phyloP scores from a whole-genome alignment of 371 early-diverging fungal genomes.

The Choanephora cucurbitarum region DNA sequence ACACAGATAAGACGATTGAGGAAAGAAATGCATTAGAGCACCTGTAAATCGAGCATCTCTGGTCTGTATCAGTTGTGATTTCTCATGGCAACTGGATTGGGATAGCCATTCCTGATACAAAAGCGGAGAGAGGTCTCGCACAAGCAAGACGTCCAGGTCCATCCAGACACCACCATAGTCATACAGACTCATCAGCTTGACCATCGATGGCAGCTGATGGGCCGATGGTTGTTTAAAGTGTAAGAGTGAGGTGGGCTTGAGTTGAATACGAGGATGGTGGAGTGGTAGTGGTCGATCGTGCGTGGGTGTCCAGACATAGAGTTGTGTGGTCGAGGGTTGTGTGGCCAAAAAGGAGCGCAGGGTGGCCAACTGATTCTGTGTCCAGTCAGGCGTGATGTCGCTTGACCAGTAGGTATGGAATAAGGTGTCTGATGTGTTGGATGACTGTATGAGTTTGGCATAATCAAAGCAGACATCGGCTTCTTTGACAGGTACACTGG shows the following conservation, averaged over 20 bases:
- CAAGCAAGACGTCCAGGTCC: constrained; percentile 39
- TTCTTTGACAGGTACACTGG: constrained; percentile 41
- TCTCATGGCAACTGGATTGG: constrained; percentile 41
- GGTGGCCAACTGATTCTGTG: constrained; percentile 31
- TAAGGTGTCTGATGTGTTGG: neutral
- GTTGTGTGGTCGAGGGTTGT: constrained; percentile 26
- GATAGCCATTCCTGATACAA: constrained; percentile 47
- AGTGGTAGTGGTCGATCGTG: no score
- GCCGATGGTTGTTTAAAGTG: neutral
- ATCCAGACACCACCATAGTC: constrained; percentile 54
- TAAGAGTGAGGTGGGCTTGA: constrained; percentile 22
- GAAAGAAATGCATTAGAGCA: constrained; percentile 37
- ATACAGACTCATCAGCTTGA: constrained; percentile 19
- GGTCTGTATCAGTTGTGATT: constrained; percentile 13
- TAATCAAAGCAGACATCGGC: constrained; percentile 47
- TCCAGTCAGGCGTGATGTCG: constrained; percentile 24
- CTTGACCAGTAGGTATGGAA: constrained; percentile 21
- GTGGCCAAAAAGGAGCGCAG: constrained; percentile 49
- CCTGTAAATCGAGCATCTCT: constrained; percentile 34
- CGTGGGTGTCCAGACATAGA: constrained; percentile 49
- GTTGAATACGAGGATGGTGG: no score
- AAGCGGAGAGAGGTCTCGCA: constrained; percentile 43
- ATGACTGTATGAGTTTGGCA: constrained; percentile 27
- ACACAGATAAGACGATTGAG: constrained; percentile 43
- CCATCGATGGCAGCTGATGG: constrained; percentile 2